These are phyloP conservation scores for Erucastrum elatum DNA, from an alignment of 345 rosid genomes.

Conservation along the genomic window DNA sequence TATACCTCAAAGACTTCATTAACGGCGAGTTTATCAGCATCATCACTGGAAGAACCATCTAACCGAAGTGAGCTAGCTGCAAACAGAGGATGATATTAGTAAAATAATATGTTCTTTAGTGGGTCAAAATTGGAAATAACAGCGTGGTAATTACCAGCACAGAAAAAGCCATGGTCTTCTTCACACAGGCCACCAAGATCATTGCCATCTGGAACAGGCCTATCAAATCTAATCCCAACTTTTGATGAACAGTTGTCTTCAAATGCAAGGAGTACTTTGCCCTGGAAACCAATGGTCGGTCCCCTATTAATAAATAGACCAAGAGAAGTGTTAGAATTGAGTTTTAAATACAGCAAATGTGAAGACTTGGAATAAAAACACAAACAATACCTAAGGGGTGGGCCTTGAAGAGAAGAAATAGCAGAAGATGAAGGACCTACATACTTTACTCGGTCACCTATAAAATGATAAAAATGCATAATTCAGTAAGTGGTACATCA, in stretches of 20 bases:
- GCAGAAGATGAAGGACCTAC: constrained; percentile 57
- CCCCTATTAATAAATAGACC: constrained; percentile 53
- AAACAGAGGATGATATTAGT: constrained; percentile 7
- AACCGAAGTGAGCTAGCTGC: constrained; percentile 81
- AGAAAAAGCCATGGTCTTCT: constrained; percentile 87
- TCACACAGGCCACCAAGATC: constrained; percentile 95
- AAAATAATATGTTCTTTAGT: not conserved
- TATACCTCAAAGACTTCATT: constrained; percentile 87
- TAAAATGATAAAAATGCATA: constrained; percentile 30
- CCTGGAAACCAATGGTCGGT: constrained; percentile 73
- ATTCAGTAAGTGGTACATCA: constrained; percentile 24
- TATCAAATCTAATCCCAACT: constrained; percentile 94
- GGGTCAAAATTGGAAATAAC: not conserved
- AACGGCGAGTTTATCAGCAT: constrained; percentile 74
- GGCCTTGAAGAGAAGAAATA: constrained; percentile 52
- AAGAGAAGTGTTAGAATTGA: not conserved
- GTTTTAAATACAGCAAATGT: constrained; percentile 9
- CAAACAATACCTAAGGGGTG: constrained; percentile 50
- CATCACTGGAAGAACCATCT: constrained; percentile 80
- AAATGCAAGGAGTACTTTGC: constrained; percentile 88
- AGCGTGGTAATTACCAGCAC: constrained; percentile 62
- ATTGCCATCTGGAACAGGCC: constrained; percentile 77
- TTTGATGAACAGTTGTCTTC: constrained; percentile 88
- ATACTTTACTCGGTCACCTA: constrained; percentile 92
- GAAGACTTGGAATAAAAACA: not conserved